These are phyloP conservation scores for Leccinum olivaceoglutinosum DNA, from an alignment of 1,284 basidiomycete species.

Conservation along the genomic window DNA sequence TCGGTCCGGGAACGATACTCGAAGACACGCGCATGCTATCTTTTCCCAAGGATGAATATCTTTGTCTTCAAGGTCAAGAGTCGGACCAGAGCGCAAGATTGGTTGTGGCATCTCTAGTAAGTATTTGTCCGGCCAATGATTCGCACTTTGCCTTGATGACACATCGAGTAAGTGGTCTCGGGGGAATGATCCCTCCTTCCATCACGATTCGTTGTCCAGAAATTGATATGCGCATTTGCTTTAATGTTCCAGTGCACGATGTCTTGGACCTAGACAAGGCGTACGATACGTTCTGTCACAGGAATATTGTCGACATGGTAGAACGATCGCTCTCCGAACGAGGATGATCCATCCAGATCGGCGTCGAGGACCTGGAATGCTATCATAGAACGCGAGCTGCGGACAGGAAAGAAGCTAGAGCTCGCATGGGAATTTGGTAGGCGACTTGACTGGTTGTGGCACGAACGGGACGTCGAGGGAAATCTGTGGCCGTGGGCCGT, in stretches of 20 bases:
- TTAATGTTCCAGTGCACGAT: slow-evolving; percentile 25
- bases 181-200: slow-evolving; percentile 38
- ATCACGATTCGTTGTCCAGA: slow-evolving; percentile 33
- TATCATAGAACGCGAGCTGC: slow-evolving; percentile 50
- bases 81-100: slow-evolving; percentile 48
- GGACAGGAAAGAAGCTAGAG: slow-evolving; percentile 53
- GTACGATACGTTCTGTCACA: slow-evolving; percentile 47
- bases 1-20: slow-evolving; percentile 34
- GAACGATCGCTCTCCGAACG: slow-evolving; percentile 41
- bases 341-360: slow-evolving; percentile 5
- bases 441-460: slow-evolving; percentile 78
- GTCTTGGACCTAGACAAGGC: slow-evolving; percentile 24
- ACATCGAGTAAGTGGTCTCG: slow-evolving; percentile 52
- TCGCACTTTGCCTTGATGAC: too few species aligned
- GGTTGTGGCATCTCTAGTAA: too few species aligned
- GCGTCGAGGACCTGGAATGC: slow-evolving; percentile 49
- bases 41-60: slow-evolving; percentile 47
- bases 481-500: slow-evolving; percentile 65
- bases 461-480: slow-evolving; percentile 59
- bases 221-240: slow-evolving; percentile 36
- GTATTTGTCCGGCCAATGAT: too few species aligned
- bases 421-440: slow-evolving; percentile 73
- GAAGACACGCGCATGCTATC: slow-evolving; percentile 41
- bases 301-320: slow-evolving; percentile 59
- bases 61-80: slow-evolving; percentile 76